Conservation (phyloP, 208 protist species). For the Borovskyia barvae region DNA sequence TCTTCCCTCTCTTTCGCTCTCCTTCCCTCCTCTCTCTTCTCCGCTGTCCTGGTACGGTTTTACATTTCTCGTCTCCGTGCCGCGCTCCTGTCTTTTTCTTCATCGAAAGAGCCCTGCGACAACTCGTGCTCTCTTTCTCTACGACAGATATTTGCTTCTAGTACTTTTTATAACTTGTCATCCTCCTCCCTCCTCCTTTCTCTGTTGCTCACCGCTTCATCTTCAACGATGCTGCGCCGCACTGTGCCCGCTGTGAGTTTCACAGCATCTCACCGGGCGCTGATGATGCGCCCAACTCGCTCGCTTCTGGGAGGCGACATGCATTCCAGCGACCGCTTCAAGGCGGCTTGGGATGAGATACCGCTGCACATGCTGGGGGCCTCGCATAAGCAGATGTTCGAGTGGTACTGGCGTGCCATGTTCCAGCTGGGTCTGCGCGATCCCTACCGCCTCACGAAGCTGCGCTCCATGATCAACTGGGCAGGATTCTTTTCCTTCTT, state of each 20-base stretch:
- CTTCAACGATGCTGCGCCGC: conserved; percentile 57
- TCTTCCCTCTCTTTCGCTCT: neutral
- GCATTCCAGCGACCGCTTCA: conserved; percentile 77
- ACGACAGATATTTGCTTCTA: neutral
- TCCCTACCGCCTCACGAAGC: conserved; percentile 67
- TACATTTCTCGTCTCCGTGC: neutral
- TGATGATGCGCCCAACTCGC: conserved; percentile 65
- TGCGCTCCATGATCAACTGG: conserved; percentile 71
- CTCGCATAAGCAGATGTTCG: conserved; percentile 66
- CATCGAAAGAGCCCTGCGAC: neutral
- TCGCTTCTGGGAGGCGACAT: conserved; percentile 76
- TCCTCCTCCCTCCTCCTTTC: neutral
- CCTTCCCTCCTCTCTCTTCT: conserved; percentile 1
- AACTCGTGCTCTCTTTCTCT: neutral
- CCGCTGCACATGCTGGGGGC: conserved; percentile 64
- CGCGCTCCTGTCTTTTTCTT: conserved; percentile 12
- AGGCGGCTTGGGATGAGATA: conserved; percentile 84
- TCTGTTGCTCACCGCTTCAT: too few relatives aligned
- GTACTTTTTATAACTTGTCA: neutral
- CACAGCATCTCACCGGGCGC: conserved; percentile 70
- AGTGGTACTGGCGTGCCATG: conserved; percentile 79
- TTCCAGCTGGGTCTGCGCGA: conserved; percentile 81
- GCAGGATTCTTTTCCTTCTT: conserved; percentile 57
- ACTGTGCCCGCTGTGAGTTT: conserved; percentile 81
- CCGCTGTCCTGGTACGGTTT: neutral